These are phyloP conservation scores for Silene noctiflora DNA, from an alignment of 179 eudicot genomes.

Conservation along the genomic window DNA sequence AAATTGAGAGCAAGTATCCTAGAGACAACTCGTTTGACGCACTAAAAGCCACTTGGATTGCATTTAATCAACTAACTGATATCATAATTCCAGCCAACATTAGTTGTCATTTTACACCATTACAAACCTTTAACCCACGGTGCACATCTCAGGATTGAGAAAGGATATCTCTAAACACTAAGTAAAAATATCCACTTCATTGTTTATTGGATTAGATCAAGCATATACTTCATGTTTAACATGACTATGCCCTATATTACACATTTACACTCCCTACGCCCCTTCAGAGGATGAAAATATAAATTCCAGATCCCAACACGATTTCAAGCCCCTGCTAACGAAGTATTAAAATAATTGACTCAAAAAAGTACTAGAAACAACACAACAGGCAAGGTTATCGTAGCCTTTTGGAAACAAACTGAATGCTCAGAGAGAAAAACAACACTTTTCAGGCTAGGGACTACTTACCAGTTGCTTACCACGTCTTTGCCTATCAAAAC, in stretches of 20 bases:
- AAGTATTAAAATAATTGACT: neutral
- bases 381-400: neutral
- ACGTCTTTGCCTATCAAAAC: slow-evolving; percentile 71
- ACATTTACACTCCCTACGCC: neutral
- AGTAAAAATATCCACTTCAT: neutral
- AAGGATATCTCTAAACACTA: neutral
- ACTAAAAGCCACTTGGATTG: neutral
- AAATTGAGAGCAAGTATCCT: slow-evolving; percentile 7
- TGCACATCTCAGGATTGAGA: neutral
- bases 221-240: neutral
- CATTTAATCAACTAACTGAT: neutral
- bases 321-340: neutral
- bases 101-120: neutral
- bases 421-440: neutral
- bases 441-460: slow-evolving; percentile 2
- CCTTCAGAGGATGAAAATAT: neutral
- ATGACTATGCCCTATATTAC: neutral
- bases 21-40: neutral
- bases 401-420: neutral
- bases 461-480: slow-evolving; percentile 79
- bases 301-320: neutral
- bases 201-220: neutral
- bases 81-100: neutral
- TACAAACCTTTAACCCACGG: neutral
- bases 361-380: neutral